phyloP scores from a whole-genome alignment of 2,329 filamentous ascomycete genomes.

The Aspergillus viridinutans region DNA sequence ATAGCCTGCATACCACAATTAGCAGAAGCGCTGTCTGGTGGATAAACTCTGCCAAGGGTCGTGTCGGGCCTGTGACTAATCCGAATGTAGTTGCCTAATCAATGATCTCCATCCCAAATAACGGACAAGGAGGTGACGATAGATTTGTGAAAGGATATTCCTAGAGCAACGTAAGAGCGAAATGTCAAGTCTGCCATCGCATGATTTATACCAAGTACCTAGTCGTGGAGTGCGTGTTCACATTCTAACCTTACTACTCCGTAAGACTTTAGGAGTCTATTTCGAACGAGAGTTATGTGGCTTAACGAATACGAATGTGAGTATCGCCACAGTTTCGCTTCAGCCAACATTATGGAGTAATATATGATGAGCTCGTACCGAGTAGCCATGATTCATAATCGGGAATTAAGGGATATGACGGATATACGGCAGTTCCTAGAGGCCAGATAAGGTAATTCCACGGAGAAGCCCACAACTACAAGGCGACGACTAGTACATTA shows the following conservation, averaged over 20 bases:
- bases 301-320: slow-evolving; percentile 4
- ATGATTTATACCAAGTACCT: background rate
- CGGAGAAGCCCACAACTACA: background rate
- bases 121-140: background rate
- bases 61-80: background rate
- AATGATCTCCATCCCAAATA: background rate
- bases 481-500: background rate
- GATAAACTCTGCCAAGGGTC: background rate
- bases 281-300: background rate
- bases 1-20: background rate
- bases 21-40: background rate
- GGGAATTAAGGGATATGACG: background rate
- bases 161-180: background rate
- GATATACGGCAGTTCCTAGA: background rate
- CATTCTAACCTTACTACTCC: background rate
- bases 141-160: background rate
- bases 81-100: background rate
- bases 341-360: background rate
- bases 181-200: background rate
- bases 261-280: background rate
- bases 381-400: background rate
- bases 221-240: background rate
- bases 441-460: background rate
- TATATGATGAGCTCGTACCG: background rate
- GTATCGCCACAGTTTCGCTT: slow-evolving; percentile 11